phyloP scores from a whole-genome alignment of 306 rosid genomes.

The Cicer judaicum region DNA sequence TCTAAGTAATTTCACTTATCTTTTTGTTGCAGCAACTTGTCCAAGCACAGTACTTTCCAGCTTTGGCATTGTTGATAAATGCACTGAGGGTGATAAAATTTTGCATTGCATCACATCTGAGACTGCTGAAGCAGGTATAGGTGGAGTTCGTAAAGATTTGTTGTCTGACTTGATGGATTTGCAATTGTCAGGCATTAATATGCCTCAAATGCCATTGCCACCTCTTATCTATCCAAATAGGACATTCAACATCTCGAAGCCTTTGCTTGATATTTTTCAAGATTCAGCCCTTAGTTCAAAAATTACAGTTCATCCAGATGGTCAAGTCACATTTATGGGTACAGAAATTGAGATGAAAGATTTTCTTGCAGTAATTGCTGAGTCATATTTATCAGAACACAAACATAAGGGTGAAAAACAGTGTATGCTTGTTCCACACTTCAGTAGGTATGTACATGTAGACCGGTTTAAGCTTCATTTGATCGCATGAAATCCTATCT shows the following conservation, averaged over 20 bases:
- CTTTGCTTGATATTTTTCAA: slow-evolving; percentile 66
- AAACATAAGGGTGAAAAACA: slow-evolving; percentile 52
- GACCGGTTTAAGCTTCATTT: slow-evolving; percentile 19
- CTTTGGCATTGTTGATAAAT: slow-evolving; percentile 64
- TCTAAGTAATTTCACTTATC: slow-evolving; percentile 35
- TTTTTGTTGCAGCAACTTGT: slow-evolving; percentile 58
- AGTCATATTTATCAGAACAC: slow-evolving; percentile 58
- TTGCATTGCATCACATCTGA: slow-evolving; percentile 59
- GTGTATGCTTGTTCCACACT: slow-evolving; percentile 73
- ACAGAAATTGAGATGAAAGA: slow-evolving; percentile 71
- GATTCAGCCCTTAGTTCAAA: slow-evolving; percentile 66
- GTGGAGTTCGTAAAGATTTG: slow-evolving; percentile 48
- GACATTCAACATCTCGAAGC: slow-evolving; percentile 54
- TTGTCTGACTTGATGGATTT: slow-evolving; percentile 60
- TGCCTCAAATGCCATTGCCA: slow-evolving; percentile 45
- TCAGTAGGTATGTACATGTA: slow-evolving; percentile 60
- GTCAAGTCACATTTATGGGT: slow-evolving; percentile 66
- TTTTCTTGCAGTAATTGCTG: slow-evolving; percentile 76
- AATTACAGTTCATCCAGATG: slow-evolving; percentile 70
- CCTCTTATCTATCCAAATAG: slow-evolving; percentile 54
- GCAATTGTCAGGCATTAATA: slow-evolving; percentile 53
- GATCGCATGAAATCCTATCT: slow-evolving; percentile 29
- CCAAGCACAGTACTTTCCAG: slow-evolving; percentile 57
- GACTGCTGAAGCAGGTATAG: slow-evolving; percentile 56
- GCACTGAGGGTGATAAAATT: slow-evolving; percentile 60